A percentile compares a stretch with the other conserved stretches of the same genome.
Evolutionary conservation across 192 early-diverging fungal genomes (phyloP).

Genomic region (Entrophospora sp.): DNA sequence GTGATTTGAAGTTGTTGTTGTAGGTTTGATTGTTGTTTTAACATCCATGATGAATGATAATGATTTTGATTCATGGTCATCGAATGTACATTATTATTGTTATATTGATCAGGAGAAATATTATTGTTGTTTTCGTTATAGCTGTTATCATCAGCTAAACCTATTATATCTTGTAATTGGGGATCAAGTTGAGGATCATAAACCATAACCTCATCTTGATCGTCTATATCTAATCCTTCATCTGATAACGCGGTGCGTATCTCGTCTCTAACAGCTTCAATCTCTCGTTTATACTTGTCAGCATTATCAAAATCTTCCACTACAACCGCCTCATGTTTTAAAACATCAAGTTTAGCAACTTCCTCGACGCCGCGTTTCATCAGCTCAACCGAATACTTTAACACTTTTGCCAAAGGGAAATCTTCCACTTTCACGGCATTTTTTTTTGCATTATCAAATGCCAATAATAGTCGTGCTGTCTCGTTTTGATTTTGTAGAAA

Average conservation of each 20-base stretch:
- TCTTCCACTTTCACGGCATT: slow-evolving; percentile 40
- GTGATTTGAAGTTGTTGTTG: no score
- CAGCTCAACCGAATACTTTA: slow-evolving; percentile 44
- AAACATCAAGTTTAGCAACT: slow-evolving; percentile 29
- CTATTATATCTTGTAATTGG: slow-evolving; percentile 6
- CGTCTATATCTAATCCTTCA: slow-evolving; percentile 21
- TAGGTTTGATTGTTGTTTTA: no score
- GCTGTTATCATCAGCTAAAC: slow-evolving; percentile 18
- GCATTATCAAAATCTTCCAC: slow-evolving; percentile 72
- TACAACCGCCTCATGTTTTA: slow-evolving; percentile 52
- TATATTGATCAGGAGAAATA: no score
- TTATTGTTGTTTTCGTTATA: no score
- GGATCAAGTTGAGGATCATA: neutral
- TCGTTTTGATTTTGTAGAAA: no score
- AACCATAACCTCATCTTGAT: slow-evolving; percentile 14
- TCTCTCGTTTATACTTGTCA: slow-evolving; percentile 47
- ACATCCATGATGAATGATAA: no score
- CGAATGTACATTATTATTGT: no score
- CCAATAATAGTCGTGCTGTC: neutral
- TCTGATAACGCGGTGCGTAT: slow-evolving; percentile 13
- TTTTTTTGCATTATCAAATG: slow-evolving; percentile 20
- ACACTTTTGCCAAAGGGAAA: slow-evolving; percentile 51
- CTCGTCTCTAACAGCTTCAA: neutral
- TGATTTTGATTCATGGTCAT: no score
- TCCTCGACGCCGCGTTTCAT: slow-evolving; percentile 19